Conservation (phyloP, 1,284 basidiomycete species). For the Leccinum variabile region DNA sequence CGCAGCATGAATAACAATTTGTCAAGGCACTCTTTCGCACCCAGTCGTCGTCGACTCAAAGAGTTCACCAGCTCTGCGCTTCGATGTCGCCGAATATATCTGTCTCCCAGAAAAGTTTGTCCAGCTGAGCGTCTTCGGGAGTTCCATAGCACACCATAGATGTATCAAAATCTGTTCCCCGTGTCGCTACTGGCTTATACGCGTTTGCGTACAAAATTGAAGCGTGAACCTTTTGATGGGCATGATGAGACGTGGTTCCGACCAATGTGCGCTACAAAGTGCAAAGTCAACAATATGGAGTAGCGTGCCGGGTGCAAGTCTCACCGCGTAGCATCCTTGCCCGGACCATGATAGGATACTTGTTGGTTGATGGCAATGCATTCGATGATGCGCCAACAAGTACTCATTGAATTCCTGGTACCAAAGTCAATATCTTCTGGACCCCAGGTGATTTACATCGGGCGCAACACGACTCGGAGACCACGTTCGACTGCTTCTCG, state of each 20-base stretch:
- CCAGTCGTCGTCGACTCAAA: not conserved
- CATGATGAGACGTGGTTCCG: not conserved
- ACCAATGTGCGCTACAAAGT: not conserved
- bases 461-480: slow-evolving; percentile 8
- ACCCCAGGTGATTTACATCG: slow-evolving; percentile 6
- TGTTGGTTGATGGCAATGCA: slow-evolving; percentile 12
- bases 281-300: not conserved
- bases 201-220: not conserved
- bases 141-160: not conserved
- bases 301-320: not conserved
- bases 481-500: slow-evolving; percentile 16
- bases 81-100: not conserved
- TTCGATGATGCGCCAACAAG: slow-evolving; percentile 19
- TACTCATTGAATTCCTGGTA: slow-evolving; percentile 17
- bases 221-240: not conserved
- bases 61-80: not conserved
- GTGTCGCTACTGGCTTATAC: not conserved
- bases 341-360: not conserved
- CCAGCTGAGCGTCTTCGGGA: not conserved
- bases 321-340: not conserved
- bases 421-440: slow-evolving; percentile 18
- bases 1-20: slow-evolving; percentile 1
- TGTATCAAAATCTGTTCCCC: not conserved
- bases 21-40: not conserved
- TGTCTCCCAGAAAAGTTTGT: not conserved